phyloP scores from a whole-genome alignment of 2,329 filamentous ascomycete species.

The Parastagonospora avenae region DNA sequence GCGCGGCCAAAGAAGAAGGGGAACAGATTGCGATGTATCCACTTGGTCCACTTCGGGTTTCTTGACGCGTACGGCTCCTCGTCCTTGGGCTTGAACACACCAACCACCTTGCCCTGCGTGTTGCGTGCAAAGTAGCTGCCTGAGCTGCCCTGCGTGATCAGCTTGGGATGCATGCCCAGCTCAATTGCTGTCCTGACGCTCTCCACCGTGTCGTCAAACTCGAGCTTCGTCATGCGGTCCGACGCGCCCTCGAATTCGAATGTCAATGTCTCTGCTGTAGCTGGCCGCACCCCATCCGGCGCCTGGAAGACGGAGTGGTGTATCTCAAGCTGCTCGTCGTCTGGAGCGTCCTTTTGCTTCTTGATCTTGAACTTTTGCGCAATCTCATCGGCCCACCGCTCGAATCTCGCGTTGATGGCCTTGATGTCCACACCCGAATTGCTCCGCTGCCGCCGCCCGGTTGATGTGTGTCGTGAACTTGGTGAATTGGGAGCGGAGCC shows the following conservation, averaged over 20 bases:
- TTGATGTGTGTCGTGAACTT: slow-evolving; percentile 27
- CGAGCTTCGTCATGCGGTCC: slow-evolving; percentile 72
- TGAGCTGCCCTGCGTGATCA: slow-evolving; percentile 97
- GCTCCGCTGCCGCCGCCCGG: slow-evolving; percentile 62
- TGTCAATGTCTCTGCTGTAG: slow-evolving; percentile 75
- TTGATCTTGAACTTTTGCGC: slow-evolving; percentile 93
- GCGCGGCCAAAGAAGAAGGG: slow-evolving; percentile 96
- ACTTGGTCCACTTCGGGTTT: slow-evolving; percentile 99
- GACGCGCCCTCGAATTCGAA: slow-evolving; percentile 59
- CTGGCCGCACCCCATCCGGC: slow-evolving; percentile 82
- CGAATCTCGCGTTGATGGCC: slow-evolving; percentile 92
- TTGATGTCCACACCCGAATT: slow-evolving; percentile 96
- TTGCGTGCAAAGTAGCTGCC: slow-evolving; percentile 98
- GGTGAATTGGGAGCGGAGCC: slow-evolving; percentile 41
- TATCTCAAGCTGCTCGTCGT: slow-evolving; percentile 88
- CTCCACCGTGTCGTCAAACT: slow-evolving; percentile 89
- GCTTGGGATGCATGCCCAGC: slow-evolving; percentile 86
- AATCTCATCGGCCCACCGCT: slow-evolving; percentile 98
- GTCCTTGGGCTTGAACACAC: slow-evolving; percentile 98
- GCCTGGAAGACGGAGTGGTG: slow-evolving; percentile 97
- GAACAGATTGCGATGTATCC: slow-evolving; percentile 97
- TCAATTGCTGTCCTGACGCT: slow-evolving; percentile 90
- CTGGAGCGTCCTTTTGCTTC: slow-evolving; percentile 72
- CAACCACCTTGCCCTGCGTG: slow-evolving; percentile 88
- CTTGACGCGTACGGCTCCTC: slow-evolving; percentile 96